Evolutionary conservation across 2,329 filamentous ascomycete genomes (phyloP), one percentile per base, ranked within the genome.

Genomic region (Colletotrichum chlorophyti): DNA sequence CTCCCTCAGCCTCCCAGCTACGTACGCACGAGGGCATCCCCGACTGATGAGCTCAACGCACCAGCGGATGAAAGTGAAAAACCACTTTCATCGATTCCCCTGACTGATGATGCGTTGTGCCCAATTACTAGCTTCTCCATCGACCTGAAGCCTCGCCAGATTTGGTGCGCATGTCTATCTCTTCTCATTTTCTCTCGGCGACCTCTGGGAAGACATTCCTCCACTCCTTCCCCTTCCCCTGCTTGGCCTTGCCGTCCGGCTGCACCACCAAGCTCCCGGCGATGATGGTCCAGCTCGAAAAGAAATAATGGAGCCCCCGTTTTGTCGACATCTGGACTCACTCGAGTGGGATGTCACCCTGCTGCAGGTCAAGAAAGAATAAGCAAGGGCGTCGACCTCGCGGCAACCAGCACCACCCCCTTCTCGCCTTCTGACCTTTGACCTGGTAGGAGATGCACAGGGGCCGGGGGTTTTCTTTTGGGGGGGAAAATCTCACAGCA

Each of bases 261-360:
- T 59, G 50, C 55, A 59, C 54, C 51, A 54, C 37, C n/a, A 21
- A 48, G 49, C 43, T 59, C 50, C 55, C 55, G 55, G 55, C 43
- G 43, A 59, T 59, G 24, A 42, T 55, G 42, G 50, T 24, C 31
- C 27, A 29, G 12, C 12, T 19, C 24, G 14, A 59, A 58, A 59
- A 59, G 55, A 29, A 59, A 59, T 9, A 35, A 43, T 49, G 42
- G 15, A n/a, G n/a, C 17, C 10, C 55, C 55, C 41, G 27, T 59
- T 55, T 53, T 37, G 51, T 42, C 37, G 50, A 55, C 50, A 59
- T 59, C 50, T 55, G 31, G 42, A 9, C 31, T 49, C 45, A 24
- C 21, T 32, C 35, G 43, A 31, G 37, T 47, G 42, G 43, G 49
- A 53, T 58, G 49, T 53, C 49, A 29, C 31, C 17, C 19, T 48